Percentiles rank a stretch among this genome's conserved stretches.
Conservation (phyloP, 2,329 filamentous ascomycete genomes). For the Trichoderma aggressivum region DNA sequence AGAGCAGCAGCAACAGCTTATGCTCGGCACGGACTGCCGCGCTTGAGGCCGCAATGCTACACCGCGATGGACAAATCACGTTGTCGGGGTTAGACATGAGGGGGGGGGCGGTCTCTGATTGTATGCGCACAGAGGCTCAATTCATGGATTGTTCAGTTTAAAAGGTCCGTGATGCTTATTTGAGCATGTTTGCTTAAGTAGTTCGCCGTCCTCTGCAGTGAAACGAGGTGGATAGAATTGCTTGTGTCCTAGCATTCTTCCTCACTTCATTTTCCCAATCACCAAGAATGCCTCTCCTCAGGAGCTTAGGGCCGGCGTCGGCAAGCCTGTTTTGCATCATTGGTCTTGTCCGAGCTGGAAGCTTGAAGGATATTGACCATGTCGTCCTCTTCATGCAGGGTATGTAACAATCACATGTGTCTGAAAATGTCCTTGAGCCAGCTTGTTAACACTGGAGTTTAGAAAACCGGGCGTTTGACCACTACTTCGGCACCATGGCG, state of each 20-base stretch:
- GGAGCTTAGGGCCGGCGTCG: background rate
- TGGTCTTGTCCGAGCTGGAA: constrained; percentile 3
- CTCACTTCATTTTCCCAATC: background rate
- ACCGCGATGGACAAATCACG: background rate
- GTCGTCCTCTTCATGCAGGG: constrained; percentile 57
- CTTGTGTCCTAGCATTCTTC: background rate
- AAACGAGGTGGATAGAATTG: background rate
- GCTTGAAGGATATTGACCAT: constrained; percentile 48
- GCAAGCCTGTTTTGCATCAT: background rate
- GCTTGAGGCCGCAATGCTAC: background rate
- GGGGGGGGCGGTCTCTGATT: background rate
- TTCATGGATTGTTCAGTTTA: background rate
- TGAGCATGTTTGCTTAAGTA: background rate
- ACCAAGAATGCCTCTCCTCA: background rate
- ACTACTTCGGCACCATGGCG: constrained; percentile 56
- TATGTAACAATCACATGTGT: background rate
- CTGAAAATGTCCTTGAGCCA: too few species aligned
- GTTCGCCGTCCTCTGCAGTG: background rate
- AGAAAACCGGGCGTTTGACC: constrained; percentile 38
- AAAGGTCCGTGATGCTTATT: background rate
- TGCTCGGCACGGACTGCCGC: background rate
- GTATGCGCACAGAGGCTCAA: background rate
- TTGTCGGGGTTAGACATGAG: background rate
- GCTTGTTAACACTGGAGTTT: background rate
- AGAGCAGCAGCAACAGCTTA: background rate